phyloP scores from a whole-genome alignment of 2,329 filamentous ascomycete genomes.

The Pseudodiploospora longispora region DNA sequence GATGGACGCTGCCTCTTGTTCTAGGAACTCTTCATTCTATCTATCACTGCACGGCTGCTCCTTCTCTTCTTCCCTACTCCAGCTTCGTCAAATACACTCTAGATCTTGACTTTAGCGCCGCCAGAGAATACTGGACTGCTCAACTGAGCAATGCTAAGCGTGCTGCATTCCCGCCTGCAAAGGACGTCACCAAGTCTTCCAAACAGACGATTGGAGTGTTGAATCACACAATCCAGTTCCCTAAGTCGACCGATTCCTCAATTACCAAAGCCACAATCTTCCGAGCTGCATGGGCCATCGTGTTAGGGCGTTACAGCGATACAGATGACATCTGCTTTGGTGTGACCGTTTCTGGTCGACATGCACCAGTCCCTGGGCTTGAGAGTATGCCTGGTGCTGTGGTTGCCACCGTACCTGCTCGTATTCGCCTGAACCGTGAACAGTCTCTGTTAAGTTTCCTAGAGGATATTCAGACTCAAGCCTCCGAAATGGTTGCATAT shows the following conservation, averaged over 20 bases:
- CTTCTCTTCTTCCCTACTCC: slow-evolving; percentile 2
- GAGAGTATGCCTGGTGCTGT: neutral
- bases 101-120: slow-evolving; percentile 1
- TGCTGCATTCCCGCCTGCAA: slow-evolving; percentile 1
- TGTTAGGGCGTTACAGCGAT: neutral
- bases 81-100: slow-evolving; percentile 6
- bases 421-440: neutral
- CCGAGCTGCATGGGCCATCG: neutral
- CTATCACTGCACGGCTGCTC: neutral
- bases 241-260: no score
- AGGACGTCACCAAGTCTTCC: slow-evolving; percentile 1
- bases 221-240: neutral
- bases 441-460: neutral
- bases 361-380: neutral
- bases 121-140: slow-evolving; percentile 4
- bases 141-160: slow-evolving; percentile 5
- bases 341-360: slow-evolving; percentile 6
- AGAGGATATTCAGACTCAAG: neutral
- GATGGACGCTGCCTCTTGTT: slow-evolving; percentile 10
- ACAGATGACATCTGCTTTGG: slow-evolving; percentile 8
- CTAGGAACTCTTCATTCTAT: neutral
- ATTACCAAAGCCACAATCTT: no score
- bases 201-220: neutral
- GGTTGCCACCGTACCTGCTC: neutral
- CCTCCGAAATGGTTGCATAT: neutral